Conservation (phyloP, 257 asterid species). For the Fraxinus excelsior region DNA sequence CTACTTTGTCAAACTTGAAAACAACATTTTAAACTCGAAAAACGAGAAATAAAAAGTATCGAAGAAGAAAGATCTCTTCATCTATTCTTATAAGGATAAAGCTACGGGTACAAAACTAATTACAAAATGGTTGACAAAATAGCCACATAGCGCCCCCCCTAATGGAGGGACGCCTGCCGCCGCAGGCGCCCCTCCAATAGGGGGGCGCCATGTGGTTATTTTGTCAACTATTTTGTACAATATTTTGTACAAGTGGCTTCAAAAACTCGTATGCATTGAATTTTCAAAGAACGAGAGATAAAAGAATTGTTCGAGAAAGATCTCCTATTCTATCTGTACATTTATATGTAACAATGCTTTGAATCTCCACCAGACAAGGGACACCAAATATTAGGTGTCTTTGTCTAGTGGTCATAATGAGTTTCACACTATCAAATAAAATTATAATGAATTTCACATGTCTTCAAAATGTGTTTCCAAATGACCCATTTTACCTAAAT, state of each 20-base stretch:
- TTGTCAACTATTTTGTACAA: no score
- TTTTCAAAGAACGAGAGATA: no score
- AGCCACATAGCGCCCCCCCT: no score
- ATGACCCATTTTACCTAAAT: background rate
- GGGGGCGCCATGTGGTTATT: no score
- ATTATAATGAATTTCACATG: background rate
- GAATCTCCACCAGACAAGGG: constrained; percentile 8
- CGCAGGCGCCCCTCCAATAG: no score
- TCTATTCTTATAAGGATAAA: no score
- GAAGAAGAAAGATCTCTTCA: background rate
- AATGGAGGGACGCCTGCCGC: no score
- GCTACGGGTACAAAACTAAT: no score
- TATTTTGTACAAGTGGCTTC: no score
- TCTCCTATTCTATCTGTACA: background rate
- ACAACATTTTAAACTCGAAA: background rate
- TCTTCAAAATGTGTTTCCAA: background rate
- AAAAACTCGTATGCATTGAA: background rate
- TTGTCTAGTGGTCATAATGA: constrained; percentile 26
- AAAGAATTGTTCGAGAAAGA: no score
- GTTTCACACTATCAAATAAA: constrained; percentile 29
- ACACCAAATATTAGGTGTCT: constrained; percentile 37
- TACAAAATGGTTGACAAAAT: no score
- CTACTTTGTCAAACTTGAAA: background rate
- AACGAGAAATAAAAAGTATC: background rate
- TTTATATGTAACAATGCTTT: background rate